Conservation (phyloP, 2,329 filamentous ascomycete genomes). For the Teratosphaeria gauchensis region DNA sequence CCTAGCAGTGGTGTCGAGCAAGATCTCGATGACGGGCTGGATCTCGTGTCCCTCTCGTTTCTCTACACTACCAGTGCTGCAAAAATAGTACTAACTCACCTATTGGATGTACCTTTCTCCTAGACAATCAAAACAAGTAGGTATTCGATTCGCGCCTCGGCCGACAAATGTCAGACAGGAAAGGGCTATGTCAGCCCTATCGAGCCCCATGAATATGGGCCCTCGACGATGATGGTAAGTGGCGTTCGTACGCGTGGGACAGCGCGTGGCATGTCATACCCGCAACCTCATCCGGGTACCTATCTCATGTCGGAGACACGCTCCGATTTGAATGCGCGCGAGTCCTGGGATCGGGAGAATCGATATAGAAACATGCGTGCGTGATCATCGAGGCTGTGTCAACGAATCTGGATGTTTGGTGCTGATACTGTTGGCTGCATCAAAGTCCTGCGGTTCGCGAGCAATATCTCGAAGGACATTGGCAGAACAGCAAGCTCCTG, state of each 20-base stretch:
- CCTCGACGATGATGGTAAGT: not conserved
- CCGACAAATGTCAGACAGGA: not conserved
- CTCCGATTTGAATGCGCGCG: not conserved
- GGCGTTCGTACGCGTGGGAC: not conserved
- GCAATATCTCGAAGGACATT: no score
- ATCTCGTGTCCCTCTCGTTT: not conserved
- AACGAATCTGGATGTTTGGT: no score
- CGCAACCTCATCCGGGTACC: not conserved
- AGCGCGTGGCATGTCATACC: no score
- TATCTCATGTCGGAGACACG: not conserved
- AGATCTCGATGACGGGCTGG: not conserved
- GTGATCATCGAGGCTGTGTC: no score
- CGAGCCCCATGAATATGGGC: not conserved
- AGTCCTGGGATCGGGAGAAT: no score
- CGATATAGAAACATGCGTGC: no score
- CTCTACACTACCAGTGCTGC: not conserved
- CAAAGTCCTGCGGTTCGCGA: no score
- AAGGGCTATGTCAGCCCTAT: not conserved
- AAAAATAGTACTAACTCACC: not conserved
- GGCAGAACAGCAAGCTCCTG: no score
- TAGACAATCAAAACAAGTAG: not conserved
- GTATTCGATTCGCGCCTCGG: not conserved
- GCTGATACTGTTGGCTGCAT: no score
- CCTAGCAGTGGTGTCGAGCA: not conserved
- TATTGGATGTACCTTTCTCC: not conserved